Conservation (phyloP, 192 early-diverging fungal genomes). For the Rhizophlyctis rosea region DNA sequence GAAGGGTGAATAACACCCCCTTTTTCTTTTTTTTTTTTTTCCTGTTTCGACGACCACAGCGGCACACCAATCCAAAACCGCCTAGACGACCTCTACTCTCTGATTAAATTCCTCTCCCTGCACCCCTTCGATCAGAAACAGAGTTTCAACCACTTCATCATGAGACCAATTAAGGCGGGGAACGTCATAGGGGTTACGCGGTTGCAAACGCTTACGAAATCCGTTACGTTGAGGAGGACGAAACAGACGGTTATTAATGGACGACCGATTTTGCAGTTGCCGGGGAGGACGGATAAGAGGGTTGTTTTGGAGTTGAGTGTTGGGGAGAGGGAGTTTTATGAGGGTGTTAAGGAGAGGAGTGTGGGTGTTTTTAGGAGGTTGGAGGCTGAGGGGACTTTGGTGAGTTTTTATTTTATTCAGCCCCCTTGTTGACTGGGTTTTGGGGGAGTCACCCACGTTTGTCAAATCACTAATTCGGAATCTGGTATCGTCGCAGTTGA, state of each 20-base stretch:
- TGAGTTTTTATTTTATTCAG: neutral
- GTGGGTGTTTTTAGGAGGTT: constrained; percentile 32
- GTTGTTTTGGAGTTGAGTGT: constrained; percentile 33
- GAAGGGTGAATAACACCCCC: constrained; percentile 36
- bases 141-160: constrained; percentile 39
- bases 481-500: too few relatives aligned
- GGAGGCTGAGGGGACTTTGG: constrained; percentile 2
- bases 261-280: constrained; percentile 74
- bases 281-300: constrained; percentile 43
- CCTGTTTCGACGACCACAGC: constrained; percentile 20
- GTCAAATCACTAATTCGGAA: neutral
- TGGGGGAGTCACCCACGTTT: neutral
- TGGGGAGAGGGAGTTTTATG: constrained; percentile 43
- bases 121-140: constrained; percentile 52
- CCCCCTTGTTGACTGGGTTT: neutral
- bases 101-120: constrained; percentile 77
- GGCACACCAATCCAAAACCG: constrained; percentile 86
- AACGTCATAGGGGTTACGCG: constrained; percentile 26
- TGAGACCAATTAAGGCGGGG: constrained; percentile 28
- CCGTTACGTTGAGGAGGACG: constrained; percentile 79
- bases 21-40: neutral
- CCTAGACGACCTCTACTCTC: constrained; percentile 81
- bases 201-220: constrained; percentile 65
- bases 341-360: constrained; percentile 34
- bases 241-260: constrained; percentile 78